These are phyloP conservation scores for Casuarina equisetifolia DNA, from an alignment of 306 rosid species.

Conservation along the genomic window DNA sequence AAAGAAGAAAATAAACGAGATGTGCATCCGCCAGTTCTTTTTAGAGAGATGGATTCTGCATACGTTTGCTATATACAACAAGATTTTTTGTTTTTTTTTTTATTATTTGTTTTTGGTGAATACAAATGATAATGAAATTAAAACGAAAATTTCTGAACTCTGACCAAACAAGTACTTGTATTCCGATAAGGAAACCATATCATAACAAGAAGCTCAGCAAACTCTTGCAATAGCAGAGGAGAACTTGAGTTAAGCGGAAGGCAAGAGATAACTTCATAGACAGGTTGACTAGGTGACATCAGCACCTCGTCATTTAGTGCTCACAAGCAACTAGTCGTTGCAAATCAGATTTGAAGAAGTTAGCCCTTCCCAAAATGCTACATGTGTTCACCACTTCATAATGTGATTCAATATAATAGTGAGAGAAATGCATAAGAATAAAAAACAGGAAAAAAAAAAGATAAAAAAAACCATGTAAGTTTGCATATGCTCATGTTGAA, in stretches of 20 bases:
- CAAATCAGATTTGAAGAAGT: conserved; percentile 28
- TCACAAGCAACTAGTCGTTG: conserved; percentile 61
- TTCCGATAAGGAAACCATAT: conserved; percentile 21
- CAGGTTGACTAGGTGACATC: conserved; percentile 28
- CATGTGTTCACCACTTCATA: conserved; percentile 1
- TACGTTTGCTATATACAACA: too few relatives aligned
- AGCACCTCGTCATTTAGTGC: neutral
- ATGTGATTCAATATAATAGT: neutral
- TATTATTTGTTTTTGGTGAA: neutral
- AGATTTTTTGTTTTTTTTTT: too few relatives aligned
- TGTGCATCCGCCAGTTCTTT: too few relatives aligned
- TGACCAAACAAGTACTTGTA: neutral
- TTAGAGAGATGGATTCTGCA: too few relatives aligned
- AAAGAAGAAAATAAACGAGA: too few relatives aligned
- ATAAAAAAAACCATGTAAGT: neutral
- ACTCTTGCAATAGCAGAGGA: too few relatives aligned
- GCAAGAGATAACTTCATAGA: too few relatives aligned
- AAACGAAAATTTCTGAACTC: neutral
- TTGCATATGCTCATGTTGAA: neutral
- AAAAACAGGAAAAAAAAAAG: neutral
- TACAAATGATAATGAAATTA: neutral
- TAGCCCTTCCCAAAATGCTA: conserved; percentile 7
- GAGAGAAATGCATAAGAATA: neutral
- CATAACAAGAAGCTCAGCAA: conserved; percentile 5
- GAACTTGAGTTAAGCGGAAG: too few relatives aligned